Percentiles rank a stretch among this genome's conserved stretches.
phyloP scores from a whole-genome alignment of 108 stramenopile genomes.

The Phaeodactylum tricornutum region DNA sequence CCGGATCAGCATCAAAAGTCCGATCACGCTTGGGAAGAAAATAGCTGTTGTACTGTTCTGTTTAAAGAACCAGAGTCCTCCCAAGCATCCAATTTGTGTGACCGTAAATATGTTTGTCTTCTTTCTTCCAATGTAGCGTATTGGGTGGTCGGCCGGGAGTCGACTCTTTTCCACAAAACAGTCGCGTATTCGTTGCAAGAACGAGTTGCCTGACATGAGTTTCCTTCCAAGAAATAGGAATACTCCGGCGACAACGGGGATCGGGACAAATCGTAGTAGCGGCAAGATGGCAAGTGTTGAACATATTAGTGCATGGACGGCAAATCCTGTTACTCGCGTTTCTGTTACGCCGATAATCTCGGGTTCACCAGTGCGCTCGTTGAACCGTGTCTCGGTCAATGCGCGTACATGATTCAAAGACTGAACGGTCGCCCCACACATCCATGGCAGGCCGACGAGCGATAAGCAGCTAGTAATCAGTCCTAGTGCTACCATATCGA shows the following conservation, averaged over 20 bases:
- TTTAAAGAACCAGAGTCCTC: conserved; percentile 86
- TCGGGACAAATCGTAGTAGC: conserved; percentile 71
- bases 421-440: conserved; percentile 96
- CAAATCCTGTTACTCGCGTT: conserved; percentile 86
- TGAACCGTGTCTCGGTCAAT: conserved; percentile 70
- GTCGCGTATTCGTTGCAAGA: conserved; percentile 59
- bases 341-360: conserved; percentile 77
- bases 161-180: conserved; percentile 50
- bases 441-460: conserved; percentile 92
- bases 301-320: conserved; percentile 83
- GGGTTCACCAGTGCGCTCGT: conserved; percentile 58
- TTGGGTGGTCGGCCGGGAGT: conserved; percentile 55
- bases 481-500: conserved; percentile 88
- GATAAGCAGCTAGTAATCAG: conserved; percentile 76
- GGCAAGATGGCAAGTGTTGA: conserved; percentile 71
- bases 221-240: conserved; percentile 90
- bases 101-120: conserved; percentile 61
- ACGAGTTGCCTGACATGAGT: conserved; percentile 74
- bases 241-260: conserved; percentile 91
- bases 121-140: conserved; percentile 57
- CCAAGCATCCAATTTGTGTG: conserved; percentile 55
- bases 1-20: conserved; percentile 81
- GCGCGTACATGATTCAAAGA: conserved; percentile 87
- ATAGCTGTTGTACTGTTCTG: conserved; percentile 82
- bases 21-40: conserved; percentile 94